phyloP scores from a whole-genome alignment of 176 grass and related monocot genomes.

The Oryza meridionalis region DNA sequence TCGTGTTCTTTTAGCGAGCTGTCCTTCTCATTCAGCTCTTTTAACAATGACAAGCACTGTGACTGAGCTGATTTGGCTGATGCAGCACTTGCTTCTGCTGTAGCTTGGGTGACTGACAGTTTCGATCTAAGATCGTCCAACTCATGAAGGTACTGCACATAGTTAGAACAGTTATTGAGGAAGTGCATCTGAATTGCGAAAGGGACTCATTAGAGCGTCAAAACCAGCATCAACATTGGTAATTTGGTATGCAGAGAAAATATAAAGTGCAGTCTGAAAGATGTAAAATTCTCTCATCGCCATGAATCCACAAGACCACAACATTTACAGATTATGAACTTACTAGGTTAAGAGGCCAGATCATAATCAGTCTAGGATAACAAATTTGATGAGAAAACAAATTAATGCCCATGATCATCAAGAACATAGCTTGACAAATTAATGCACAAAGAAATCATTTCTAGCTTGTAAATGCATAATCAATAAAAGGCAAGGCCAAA shows the following conservation, averaged over 20 bases:
- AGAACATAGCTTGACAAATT: not conserved
- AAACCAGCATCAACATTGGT: not conserved
- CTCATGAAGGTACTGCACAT: constrained; percentile 63
- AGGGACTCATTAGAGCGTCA: not conserved
- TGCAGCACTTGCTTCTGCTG: constrained; percentile 77
- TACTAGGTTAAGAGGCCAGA: not conserved
- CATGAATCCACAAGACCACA: not conserved
- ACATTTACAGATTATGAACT: not conserved
- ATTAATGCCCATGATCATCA: too few species aligned
- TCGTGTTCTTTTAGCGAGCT: constrained; percentile 66
- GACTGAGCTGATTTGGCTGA: constrained; percentile 71
- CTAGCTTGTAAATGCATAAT: not conserved
- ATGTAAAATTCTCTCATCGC: not conserved
- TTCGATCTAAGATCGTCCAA: constrained; percentile 74
- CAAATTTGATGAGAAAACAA: not conserved
- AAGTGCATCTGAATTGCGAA: constrained; percentile 9
- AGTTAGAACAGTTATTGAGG: not conserved
- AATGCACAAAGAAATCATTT: not conserved
- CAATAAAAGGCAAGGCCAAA: not conserved
- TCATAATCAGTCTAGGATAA: not conserved
- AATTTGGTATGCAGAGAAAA: not conserved
- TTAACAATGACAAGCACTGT: constrained; percentile 63
- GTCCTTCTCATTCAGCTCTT: constrained; percentile 80
- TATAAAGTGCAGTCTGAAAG: not conserved
- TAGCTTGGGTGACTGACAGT: constrained; percentile 64